These are phyloP conservation scores for Myochromella boudieri DNA, from an alignment of 768 basidiomycete species.

Conservation along the genomic window DNA sequence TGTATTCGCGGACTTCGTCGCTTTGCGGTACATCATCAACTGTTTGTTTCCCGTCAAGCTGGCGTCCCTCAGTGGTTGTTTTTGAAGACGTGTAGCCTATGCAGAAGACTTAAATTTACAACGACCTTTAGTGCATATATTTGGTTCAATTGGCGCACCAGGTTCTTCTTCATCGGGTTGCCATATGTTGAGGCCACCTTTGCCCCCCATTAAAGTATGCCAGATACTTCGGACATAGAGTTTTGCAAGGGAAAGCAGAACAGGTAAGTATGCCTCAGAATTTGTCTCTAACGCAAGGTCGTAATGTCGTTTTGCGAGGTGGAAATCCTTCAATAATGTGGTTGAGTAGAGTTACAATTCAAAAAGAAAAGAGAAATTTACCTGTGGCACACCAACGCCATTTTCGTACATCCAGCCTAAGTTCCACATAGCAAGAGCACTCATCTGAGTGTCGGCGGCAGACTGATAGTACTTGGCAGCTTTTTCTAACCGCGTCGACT, in stretches of 20 bases:
- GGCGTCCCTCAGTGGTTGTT: conserved; percentile 29
- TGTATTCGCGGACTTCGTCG: conserved; percentile 33
- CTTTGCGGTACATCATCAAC: conserved; percentile 24
- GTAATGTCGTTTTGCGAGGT: conserved; percentile 95
- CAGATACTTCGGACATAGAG: conserved; percentile 83
- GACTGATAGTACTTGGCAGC: conserved; percentile 94
- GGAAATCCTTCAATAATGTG: conserved; percentile 68
- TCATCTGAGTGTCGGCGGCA: conserved; percentile 89
- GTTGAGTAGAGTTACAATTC: not conserved
- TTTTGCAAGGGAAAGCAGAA: conserved; percentile 77
- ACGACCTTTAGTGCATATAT: not conserved
- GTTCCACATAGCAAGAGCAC: conserved; percentile 97
- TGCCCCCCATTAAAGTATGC: conserved; percentile 75
- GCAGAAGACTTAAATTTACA: not conserved
- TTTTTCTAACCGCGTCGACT: conserved; percentile 72
- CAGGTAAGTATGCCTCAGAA: conserved; percentile 85
- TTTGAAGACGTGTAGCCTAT: conserved; percentile 17
- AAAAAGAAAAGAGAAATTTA: conserved; percentile 23
- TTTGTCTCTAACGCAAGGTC: conserved; percentile 89
- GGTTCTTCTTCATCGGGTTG: conserved; percentile 51
- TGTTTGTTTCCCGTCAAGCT: conserved; percentile 37
- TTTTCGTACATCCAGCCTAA: conserved; percentile 99
- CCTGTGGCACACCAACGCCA: conserved; percentile 88
- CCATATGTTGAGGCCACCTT: conserved; percentile 70
- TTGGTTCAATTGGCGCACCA: conserved; percentile 21